Evolutionary conservation across 2,329 filamentous ascomycete species (phyloP).

Genomic region (Penicillium occitanis): DNA sequence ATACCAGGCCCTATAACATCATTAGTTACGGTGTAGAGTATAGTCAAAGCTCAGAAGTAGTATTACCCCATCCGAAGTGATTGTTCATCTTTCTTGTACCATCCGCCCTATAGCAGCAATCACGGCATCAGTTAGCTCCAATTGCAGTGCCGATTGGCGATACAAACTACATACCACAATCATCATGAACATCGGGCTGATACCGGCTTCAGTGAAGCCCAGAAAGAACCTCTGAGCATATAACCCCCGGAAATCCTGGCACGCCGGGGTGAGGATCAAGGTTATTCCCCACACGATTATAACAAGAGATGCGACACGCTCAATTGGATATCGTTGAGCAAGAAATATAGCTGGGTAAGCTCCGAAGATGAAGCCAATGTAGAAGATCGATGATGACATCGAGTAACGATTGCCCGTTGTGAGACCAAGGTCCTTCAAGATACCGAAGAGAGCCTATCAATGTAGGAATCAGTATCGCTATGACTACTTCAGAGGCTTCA

Average conservation of each 20-base stretch:
- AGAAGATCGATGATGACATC: conserved; percentile 3
- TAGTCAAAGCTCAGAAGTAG: neutral
- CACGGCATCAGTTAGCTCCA: neutral
- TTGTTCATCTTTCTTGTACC: conserved; percentile 16
- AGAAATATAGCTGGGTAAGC: conserved; percentile 5
- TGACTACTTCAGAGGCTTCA: neutral
- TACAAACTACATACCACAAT: neutral
- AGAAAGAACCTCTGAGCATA: conserved; percentile 14
- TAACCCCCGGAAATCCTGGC: conserved; percentile 3
- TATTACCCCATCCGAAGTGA: conserved; percentile 6
- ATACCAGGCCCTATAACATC: neutral
- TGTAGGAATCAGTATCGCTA: neutral
- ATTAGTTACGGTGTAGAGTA: neutral
- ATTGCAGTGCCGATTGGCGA: neutral
- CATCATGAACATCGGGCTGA: conserved; percentile 16
- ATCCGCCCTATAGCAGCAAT: conserved; percentile 1
- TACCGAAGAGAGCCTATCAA: conserved; percentile 5
- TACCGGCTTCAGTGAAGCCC: conserved; percentile 8
- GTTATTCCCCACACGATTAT: neutral
- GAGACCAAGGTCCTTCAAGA: neutral
- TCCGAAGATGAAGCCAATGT: conserved; percentile 12
- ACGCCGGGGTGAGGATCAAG: neutral
- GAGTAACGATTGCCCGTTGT: neutral
- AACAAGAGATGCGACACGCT: neutral
- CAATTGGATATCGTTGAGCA: conserved; percentile 7